Base-by-base conservation (phyloP, 2,329 filamentous ascomycete species). In the Uncinocarpus reesii region DNA sequence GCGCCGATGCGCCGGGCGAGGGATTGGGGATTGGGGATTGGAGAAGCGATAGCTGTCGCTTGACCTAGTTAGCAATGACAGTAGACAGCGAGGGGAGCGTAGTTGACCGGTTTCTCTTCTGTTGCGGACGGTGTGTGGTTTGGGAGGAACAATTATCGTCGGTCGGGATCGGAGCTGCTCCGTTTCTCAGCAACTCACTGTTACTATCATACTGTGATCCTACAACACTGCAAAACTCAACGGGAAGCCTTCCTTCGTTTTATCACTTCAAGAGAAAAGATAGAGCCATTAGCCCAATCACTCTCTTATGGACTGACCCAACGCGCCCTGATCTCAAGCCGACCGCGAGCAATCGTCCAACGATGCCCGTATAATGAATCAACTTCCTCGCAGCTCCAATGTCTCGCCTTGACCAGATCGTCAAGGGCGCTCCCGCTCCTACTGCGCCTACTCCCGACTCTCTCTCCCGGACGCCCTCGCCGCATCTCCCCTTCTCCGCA, bases 341-440 rank as follows among this genome's bases (percentile, higher is more conserved):
- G 36, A 40, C 45, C 35, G 7, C 40, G 32, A 31, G 23, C 37
- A 15, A 38, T 20, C n/a, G 20, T 21, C 16, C 26, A 21, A 23
- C 38, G 29, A 20, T 28, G 31, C 42, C 49, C 31, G 26, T 41
- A 47, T 26, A 31, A 53, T 49, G 38, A 42, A 29, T 11, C 42
- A 63, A 56, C 31, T 16, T 26, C 29, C 26, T 24, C 46, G 8
- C 18, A 29, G 13, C 18, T 79, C 72, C 78, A 57, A 77, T 81
- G 62, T 72, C 65, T 29, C 68, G 78, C 53, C 75, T 94, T 62
- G 89, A 95, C 70, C 87, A 88, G 60, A 78, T 95, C 60, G 86
- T 96, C 70, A 96, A 95, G 71, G 90, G 89, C 60, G 83, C 86
- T 42, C 84, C 87, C 50, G 72, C 80, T 50, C 76, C 83, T 48